Evolutionary conservation across 495 filamentous ascomycete species (phyloP).

Genomic region (Podospora pseudoanserina): DNA sequence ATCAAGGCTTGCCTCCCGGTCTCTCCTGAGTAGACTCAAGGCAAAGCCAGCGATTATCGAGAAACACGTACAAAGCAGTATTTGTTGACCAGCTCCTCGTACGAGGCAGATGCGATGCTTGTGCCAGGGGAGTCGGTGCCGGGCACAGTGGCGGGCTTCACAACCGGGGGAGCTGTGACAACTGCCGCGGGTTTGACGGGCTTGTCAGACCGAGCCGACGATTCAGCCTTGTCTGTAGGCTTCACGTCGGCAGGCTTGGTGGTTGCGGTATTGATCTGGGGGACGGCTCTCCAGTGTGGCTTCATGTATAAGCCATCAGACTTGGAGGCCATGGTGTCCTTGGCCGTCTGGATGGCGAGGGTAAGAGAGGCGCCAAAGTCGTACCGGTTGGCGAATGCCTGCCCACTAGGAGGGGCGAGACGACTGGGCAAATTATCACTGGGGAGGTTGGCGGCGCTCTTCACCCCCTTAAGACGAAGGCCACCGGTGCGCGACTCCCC

Average conservation of each 20-base stretch:
- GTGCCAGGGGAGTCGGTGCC: constrained; percentile 39
- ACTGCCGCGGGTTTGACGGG: constrained; percentile 17
- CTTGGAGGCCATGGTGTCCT: constrained; percentile 49
- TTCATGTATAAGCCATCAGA: constrained; percentile 52
- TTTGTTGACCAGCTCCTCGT: constrained; percentile 92
- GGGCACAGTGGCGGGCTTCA: constrained; percentile 21
- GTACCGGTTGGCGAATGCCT: constrained; percentile 86
- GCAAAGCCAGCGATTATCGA: constrained; percentile 19
- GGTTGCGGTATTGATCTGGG: constrained; percentile 13
- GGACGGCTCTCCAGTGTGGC: constrained; percentile 32
- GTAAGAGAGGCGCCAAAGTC: constrained; percentile 87
- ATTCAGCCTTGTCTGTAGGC: constrained; percentile 4
- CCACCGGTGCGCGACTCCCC: constrained; percentile 44
- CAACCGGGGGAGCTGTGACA: constrained; percentile 11
- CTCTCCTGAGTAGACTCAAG: constrained; percentile 24
- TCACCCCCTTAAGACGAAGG: constrained; percentile 51
- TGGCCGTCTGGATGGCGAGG: constrained; percentile 72
- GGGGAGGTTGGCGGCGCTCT: constrained; percentile 43
- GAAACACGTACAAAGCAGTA: constrained; percentile 93
- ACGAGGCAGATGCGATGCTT: constrained; percentile 72
- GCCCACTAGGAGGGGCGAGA: constrained; percentile 57
- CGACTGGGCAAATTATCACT: constrained; percentile 48
- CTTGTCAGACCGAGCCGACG: background rate
- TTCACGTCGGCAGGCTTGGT: constrained; percentile 5
- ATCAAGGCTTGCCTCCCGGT: constrained; percentile 27